phyloP scores from a whole-genome alignment of 2,329 filamentous ascomycete genomes.

The Talaromyces sp. region DNA sequence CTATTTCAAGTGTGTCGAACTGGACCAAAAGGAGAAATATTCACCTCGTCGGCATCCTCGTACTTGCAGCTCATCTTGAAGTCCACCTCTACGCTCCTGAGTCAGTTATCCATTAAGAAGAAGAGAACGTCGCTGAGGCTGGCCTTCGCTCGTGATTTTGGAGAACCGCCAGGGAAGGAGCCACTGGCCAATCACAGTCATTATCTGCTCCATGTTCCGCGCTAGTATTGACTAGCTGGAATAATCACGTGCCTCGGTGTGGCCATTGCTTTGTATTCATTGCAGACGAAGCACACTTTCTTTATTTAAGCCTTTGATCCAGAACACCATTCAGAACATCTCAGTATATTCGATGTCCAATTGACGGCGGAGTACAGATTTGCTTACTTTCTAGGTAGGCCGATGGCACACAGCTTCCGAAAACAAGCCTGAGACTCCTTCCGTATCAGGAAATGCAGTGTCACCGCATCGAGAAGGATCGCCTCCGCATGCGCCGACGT shows the following conservation, averaged over 20 bases:
- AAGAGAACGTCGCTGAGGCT: neutral
- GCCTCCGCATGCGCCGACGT: slow-evolving; percentile 7
- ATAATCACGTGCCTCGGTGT: neutral
- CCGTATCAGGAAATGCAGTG: neutral
- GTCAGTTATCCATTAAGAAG: neutral
- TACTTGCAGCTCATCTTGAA: slow-evolving; percentile 1
- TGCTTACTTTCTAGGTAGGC: too few species aligned
- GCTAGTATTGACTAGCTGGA: neutral
- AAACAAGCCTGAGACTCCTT: neutral
- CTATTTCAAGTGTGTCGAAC: neutral
- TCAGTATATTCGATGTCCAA: neutral
- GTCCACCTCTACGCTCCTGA: neutral
- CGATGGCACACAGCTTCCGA: neutral
- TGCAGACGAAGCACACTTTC: neutral
- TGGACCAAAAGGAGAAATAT: neutral
- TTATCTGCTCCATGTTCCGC: neutral
- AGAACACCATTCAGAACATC: neutral
- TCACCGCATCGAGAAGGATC: slow-evolving; percentile 4
- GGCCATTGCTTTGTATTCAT: neutral
- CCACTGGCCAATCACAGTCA: neutral
- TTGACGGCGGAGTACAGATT: neutral
- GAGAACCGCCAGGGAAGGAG: neutral
- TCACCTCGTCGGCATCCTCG: slow-evolving; percentile 8
- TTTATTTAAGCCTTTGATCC: neutral
- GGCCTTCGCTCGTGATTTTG: neutral